phyloP scores from a whole-genome alignment of 768 basidiomycete genomes.

The Lactifluus rugatus region DNA sequence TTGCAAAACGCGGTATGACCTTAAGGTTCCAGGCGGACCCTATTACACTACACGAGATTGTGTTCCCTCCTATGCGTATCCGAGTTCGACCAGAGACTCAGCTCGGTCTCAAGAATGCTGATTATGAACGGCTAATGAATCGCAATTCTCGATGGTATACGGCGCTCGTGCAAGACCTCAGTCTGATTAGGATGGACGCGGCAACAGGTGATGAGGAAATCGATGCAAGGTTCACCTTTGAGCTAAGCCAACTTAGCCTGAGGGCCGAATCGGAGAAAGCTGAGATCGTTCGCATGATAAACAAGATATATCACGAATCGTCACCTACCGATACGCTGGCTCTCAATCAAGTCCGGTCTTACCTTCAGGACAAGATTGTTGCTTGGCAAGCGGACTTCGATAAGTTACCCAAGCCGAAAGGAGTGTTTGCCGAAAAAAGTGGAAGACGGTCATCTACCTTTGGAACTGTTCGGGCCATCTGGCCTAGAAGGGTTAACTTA shows the following conservation, averaged over 20 bases:
- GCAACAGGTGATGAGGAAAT: slow-evolving; percentile 69
- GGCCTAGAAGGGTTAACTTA: slow-evolving; percentile 54
- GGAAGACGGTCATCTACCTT: slow-evolving; percentile 51
- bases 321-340: slow-evolving; percentile 77
- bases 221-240: slow-evolving; percentile 49
- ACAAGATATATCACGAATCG: slow-evolving; percentile 72
- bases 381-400: slow-evolving; percentile 96
- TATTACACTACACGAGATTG: slow-evolving; percentile 73
- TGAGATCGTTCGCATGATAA: slow-evolving; percentile 64
- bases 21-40: slow-evolving; percentile 83
- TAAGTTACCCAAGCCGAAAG: slow-evolving; percentile 64
- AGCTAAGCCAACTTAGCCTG: slow-evolving; percentile 57
- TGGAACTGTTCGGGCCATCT: slow-evolving; percentile 60
- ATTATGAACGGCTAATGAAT: slow-evolving; percentile 67
- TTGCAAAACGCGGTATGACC: slow-evolving; percentile 74
- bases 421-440: slow-evolving; percentile 37
- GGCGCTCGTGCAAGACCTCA: slow-evolving; percentile 65
- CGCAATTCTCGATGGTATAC: slow-evolving; percentile 70
- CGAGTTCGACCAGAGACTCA: slow-evolving; percentile 80
- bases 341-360: slow-evolving; percentile 75
- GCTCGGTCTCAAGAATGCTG: slow-evolving; percentile 84
- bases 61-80: slow-evolving; percentile 82
- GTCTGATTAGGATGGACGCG: slow-evolving; percentile 66
- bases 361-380: slow-evolving; percentile 86
- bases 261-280: slow-evolving; percentile 68